A percentile compares a stretch with the other conserved stretches of the same genome.
Evolutionary conservation across 495 filamentous ascomycete genomes (phyloP).

Genomic region (Lasiosphaeria miniovina): DNA sequence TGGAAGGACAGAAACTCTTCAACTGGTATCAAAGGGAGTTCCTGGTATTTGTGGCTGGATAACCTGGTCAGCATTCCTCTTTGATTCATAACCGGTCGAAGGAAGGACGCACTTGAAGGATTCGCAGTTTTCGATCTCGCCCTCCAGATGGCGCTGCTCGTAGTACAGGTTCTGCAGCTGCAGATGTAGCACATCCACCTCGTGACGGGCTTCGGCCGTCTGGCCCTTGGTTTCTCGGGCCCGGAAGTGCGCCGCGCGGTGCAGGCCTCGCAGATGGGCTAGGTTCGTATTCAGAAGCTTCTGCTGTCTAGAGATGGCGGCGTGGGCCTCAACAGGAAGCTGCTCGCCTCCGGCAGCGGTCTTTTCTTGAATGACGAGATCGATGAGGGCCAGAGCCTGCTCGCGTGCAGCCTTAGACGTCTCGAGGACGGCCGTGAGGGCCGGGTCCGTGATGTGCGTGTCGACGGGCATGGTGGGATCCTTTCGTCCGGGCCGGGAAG

Average conservation of each 20-base stretch:
- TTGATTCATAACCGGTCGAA: conserved; percentile 2
- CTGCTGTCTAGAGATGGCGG: conserved; percentile 70
- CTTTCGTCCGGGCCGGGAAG: no score
- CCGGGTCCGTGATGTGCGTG: conserved; percentile 66
- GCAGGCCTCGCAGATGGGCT: conserved; percentile 75
- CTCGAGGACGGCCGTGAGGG: conserved; percentile 66
- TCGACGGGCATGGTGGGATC: conserved; percentile 40
- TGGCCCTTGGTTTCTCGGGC: conserved; percentile 82
- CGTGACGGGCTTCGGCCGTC: conserved; percentile 82
- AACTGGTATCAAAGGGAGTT: conserved; percentile 77
- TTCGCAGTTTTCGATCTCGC: conserved; percentile 88
- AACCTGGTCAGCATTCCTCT: not conserved
- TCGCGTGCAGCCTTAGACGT: conserved; percentile 66
- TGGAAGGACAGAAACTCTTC: conserved; percentile 78
- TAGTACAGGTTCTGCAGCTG: conserved; percentile 96
- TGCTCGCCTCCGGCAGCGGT: conserved; percentile 30
- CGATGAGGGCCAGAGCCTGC: conserved; percentile 67
- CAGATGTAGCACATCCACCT: conserved; percentile 88
- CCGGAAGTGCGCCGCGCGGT: conserved; percentile 73
- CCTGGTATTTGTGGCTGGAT: conserved; percentile 77
- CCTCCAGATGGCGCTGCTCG: conserved; percentile 84
- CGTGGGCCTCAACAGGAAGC: conserved; percentile 48
- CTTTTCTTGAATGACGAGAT: conserved; percentile 51
- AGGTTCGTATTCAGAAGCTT: conserved; percentile 77
- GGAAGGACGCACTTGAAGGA: conserved; percentile 74